Percentiles rank a stretch among this genome's conserved stretches.
phyloP scores from a whole-genome alignment of 176 grass and related monocot species.

The Musa acuminata region DNA sequence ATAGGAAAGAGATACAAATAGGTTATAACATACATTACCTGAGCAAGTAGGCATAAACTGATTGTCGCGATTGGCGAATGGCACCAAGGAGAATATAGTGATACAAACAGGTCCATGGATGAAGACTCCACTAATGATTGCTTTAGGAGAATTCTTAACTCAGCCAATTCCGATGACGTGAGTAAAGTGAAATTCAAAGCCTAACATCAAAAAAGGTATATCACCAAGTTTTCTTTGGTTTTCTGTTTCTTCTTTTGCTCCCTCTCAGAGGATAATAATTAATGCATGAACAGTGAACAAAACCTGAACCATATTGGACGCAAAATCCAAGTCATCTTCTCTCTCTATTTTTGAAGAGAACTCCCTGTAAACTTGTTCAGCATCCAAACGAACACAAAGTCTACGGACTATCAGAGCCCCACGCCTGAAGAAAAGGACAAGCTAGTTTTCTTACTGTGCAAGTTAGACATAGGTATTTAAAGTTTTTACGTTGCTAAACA shows the following conservation, averaged over 20 bases:
- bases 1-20: conserved; percentile 8
- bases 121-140: conserved; percentile 70
- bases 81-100: conserved; percentile 82
- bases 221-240: background rate
- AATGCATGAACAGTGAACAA: background rate
- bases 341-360: conserved; percentile 70
- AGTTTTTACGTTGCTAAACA: background rate
- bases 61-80: conserved; percentile 94
- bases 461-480: background rate
- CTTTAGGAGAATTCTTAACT: conserved; percentile 64
- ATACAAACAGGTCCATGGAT: conserved; percentile 73
- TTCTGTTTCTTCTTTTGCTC: too few species aligned
- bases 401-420: conserved; percentile 83
- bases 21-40: conserved; percentile 37
- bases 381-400: conserved; percentile 76
- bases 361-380: conserved; percentile 76
- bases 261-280: conserved; percentile 2
- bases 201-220: conserved; percentile 24
- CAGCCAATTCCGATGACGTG: conserved; percentile 78
- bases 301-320: conserved; percentile 94
- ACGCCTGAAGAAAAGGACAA: conserved; percentile 38
- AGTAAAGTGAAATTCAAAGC: conserved; percentile 98
- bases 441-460: conserved; percentile 1
- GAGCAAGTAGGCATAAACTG: conserved; percentile 84
- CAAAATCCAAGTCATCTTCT: conserved; percentile 74